These are phyloP conservation scores for Cyberlindnera americana DNA, from an alignment of 805 yeast species.

Conservation along the genomic window DNA sequence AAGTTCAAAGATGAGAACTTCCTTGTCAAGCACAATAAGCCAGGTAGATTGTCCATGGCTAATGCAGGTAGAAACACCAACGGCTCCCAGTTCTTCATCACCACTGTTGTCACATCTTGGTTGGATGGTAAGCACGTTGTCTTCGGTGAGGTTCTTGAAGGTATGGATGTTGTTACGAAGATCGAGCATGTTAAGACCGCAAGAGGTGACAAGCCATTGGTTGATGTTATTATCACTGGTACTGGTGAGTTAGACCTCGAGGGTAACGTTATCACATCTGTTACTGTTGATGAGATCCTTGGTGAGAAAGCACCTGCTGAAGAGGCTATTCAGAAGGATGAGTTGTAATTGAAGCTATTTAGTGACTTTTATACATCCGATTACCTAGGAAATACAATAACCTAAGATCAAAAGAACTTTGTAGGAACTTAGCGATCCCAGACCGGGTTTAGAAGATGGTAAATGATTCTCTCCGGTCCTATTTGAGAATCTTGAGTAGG, in stretches of 20 bases:
- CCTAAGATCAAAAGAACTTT: too few species aligned
- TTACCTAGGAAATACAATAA: too few species aligned
- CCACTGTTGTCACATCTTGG: constrained; percentile 90
- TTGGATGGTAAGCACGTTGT: constrained; percentile 94
- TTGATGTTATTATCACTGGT: constrained; percentile 58
- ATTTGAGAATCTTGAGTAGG: too few species aligned
- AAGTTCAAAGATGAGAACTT: constrained; percentile 71
- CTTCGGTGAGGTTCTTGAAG: constrained; percentile 90
- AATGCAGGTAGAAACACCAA: constrained; percentile 77
- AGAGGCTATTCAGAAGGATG: constrained; percentile 29
- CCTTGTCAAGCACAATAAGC: constrained; percentile 60
- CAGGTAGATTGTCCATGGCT: constrained; percentile 74
- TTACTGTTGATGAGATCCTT: constrained; percentile 18
- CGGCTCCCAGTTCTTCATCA: constrained; percentile 94
- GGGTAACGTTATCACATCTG: constrained; percentile 24
- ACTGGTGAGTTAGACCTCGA: constrained; percentile 62
- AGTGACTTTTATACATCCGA: too few species aligned
- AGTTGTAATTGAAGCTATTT: constrained; percentile 31
- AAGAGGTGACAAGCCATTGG: constrained; percentile 68
- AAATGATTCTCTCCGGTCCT: too few species aligned
- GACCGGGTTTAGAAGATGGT: too few species aligned
- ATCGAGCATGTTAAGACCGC: constrained; percentile 72
- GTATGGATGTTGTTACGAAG: constrained; percentile 73
- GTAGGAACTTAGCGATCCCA: too few species aligned
- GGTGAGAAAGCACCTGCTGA: constrained; percentile 14